These are phyloP conservation scores for Tylopilus sp. DNA, from an alignment of 1,284 basidiomycete genomes.

Conservation along the genomic window DNA sequence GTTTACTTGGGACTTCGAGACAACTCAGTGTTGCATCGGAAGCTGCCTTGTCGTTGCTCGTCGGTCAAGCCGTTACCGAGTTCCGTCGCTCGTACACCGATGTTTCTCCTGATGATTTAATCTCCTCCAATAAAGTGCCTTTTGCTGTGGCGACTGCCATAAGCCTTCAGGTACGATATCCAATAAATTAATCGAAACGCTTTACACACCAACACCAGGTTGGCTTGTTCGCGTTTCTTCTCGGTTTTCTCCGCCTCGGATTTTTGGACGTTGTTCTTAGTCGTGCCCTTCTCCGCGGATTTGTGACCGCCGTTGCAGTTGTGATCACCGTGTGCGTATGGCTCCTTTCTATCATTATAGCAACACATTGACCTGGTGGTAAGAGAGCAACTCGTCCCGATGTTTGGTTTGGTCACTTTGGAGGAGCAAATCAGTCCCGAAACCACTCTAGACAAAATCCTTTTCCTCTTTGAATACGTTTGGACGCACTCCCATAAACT, in stretches of 20 bases:
- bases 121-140: slow-evolving; percentile 49
- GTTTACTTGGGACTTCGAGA: slow-evolving; percentile 79
- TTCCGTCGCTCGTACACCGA: slow-evolving; percentile 56
- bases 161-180: slow-evolving; percentile 69
- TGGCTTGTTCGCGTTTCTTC: slow-evolving; percentile 81
- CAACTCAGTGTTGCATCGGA: slow-evolving; percentile 88
- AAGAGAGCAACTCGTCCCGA: slow-evolving; percentile 77
- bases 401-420: slow-evolving; percentile 71
- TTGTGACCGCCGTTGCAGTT: slow-evolving; percentile 76
- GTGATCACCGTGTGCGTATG: slow-evolving; percentile 65
- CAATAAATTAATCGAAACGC: not conserved
- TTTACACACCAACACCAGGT: slow-evolving; percentile 43
- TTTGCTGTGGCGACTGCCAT: slow-evolving; percentile 72
- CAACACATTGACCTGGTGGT: slow-evolving; percentile 3
- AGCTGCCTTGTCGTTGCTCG: slow-evolving; percentile 82
- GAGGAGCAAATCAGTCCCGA: slow-evolving; percentile 53
- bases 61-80: slow-evolving; percentile 81
- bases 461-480: slow-evolving; percentile 71
- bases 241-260: slow-evolving; percentile 86
- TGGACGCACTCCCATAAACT: slow-evolving; percentile 54
- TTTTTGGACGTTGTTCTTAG: slow-evolving; percentile 96
- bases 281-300: slow-evolving; percentile 82
- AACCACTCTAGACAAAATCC: slow-evolving; percentile 70
- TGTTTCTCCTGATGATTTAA: not conserved
- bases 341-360: not conserved